Evolutionary conservation across 176 grass and related monocot species (phyloP).

Genomic region (Musa acuminata): DNA sequence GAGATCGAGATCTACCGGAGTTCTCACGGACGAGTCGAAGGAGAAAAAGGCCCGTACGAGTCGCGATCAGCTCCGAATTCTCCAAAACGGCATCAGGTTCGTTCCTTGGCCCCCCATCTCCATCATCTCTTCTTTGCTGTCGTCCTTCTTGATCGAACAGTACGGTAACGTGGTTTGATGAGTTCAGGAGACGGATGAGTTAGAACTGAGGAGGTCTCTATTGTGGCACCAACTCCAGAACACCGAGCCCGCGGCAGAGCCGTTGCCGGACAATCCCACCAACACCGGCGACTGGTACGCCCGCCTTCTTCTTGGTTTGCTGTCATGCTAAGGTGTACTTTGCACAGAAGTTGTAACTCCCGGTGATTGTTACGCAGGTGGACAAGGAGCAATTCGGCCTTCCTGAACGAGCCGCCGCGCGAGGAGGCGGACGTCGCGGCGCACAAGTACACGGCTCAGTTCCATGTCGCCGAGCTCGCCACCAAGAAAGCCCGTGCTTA

Average conservation of each 20-base stretch:
- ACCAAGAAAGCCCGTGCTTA: background rate
- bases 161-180: too few species aligned
- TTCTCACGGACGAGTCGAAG: constrained; percentile 24
- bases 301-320: background rate
- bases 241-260: too few species aligned
- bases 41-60: background rate
- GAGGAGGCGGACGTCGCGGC: constrained; percentile 23
- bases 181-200: too few species aligned
- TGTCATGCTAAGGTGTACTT: too few species aligned
- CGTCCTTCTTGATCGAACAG: too few species aligned
- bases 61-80: constrained; percentile 5
- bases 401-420: constrained; percentile 68
- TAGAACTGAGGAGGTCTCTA: too few species aligned
- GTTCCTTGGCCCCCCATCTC: background rate
- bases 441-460: constrained; percentile 54
- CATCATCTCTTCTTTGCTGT: too few species aligned
- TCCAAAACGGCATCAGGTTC: background rate
- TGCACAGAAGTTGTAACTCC: too few species aligned
- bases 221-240: too few species aligned
- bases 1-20: constrained; percentile 67
- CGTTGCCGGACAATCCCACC: background rate
- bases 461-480: constrained; percentile 43
- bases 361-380: constrained; percentile 29
- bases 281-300: constrained; percentile 20
- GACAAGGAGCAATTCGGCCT: constrained; percentile 73